phyloP scores from a whole-genome alignment of 805 yeast genomes.

The Saccharomycopsis fodiens region DNA sequence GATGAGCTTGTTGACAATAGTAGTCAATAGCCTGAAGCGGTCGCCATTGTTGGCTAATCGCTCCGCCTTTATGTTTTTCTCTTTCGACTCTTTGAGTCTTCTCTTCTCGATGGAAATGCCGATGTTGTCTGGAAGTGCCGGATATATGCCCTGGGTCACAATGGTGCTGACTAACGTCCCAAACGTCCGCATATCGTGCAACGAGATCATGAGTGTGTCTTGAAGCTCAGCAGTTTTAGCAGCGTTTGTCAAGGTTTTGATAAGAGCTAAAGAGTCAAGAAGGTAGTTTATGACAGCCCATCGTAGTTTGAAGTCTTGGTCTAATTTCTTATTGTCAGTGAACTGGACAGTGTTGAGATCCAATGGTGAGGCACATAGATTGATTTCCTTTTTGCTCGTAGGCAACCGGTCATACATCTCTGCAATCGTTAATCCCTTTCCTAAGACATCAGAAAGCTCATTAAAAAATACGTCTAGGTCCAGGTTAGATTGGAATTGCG shows the following conservation, averaged over 20 bases:
- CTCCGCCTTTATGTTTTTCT: slow-evolving; percentile 17
- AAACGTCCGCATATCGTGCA: slow-evolving; percentile 77
- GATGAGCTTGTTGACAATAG: slow-evolving; percentile 23
- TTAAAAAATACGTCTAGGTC: slow-evolving; percentile 30
- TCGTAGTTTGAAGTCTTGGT: slow-evolving; percentile 19
- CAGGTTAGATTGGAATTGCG: slow-evolving; percentile 25
- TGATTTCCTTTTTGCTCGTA: neutral
- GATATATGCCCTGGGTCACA: slow-evolving; percentile 64
- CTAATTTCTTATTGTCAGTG: neutral
- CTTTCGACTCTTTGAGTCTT: slow-evolving; percentile 37
- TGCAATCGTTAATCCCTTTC: slow-evolving; percentile 14
- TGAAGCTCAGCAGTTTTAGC: slow-evolving; percentile 25
- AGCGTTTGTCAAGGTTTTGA: slow-evolving; percentile 33
- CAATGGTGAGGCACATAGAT: neutral
- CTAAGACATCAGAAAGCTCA: slow-evolving; percentile 10
- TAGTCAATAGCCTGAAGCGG: slow-evolving; percentile 14
- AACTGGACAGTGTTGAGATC: neutral
- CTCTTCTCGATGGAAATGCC: slow-evolving; percentile 63
- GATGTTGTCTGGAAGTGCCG: slow-evolving; percentile 46
- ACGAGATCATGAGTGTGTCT: slow-evolving; percentile 53
- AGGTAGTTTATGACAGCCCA: slow-evolving; percentile 29
- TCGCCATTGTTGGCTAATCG: neutral
- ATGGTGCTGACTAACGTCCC: slow-evolving; percentile 57
- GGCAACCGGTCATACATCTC: slow-evolving; percentile 5
- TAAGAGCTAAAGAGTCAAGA: slow-evolving; percentile 30